These are phyloP conservation scores for Phaseolus lunatus DNA, from an alignment of 306 rosid genomes.

Conservation along the genomic window DNA sequence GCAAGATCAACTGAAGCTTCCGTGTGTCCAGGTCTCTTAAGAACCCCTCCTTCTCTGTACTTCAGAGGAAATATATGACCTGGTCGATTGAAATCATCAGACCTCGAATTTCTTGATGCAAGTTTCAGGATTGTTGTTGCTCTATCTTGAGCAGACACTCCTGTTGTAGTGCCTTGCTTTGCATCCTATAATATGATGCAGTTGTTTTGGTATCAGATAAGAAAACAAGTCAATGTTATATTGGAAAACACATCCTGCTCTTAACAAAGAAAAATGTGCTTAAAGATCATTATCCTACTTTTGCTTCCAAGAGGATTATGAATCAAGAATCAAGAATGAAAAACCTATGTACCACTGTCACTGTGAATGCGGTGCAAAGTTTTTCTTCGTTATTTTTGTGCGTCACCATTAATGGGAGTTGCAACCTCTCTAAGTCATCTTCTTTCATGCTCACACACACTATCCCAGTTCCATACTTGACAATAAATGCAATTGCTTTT, in stretches of 20 bases:
- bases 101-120: conserved; percentile 68
- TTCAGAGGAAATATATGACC: conserved; percentile 63
- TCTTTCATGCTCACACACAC: conserved; percentile 59
- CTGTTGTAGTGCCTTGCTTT: conserved; percentile 28
- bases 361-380: conserved; percentile 52
- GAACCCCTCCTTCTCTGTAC: conserved; percentile 58
- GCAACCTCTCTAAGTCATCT: conserved; percentile 48
- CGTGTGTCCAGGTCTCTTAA: conserved; percentile 81
- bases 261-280: neutral
- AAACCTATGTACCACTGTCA: conserved; percentile 44
- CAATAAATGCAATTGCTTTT: conserved; percentile 50
- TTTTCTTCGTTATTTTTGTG: conserved; percentile 50
- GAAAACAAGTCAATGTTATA: neutral
- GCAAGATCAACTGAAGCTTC: conserved; percentile 85
- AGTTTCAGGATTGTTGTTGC: conserved; percentile 71
- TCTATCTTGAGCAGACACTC: conserved; percentile 62
- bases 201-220: conserved; percentile 18
- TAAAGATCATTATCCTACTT: neutral
- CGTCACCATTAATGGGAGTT: conserved; percentile 51
- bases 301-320: neutral
- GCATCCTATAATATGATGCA: conserved; percentile 52
- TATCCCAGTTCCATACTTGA: conserved; percentile 52
- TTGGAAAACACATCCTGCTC: neutral
- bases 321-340: neutral
- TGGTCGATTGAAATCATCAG: conserved; percentile 74